Conservation (phyloP, 176 grass and related monocot genomes). For the Themeda triandra region DNA sequence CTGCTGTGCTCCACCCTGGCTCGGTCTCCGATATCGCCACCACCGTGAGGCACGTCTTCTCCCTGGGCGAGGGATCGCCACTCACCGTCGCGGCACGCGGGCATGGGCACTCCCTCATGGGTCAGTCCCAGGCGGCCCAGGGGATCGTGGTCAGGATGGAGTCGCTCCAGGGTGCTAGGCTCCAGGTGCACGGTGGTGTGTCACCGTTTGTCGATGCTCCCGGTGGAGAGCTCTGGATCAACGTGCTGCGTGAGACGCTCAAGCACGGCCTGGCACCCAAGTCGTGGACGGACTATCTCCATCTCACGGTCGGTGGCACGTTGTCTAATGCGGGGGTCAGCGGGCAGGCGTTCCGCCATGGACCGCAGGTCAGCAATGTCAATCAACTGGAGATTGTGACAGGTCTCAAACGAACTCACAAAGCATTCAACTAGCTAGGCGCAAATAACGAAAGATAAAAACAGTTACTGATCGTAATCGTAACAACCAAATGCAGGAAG, state of each 20-base stretch:
- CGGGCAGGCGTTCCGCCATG: conserved; percentile 84
- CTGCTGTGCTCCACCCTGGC: conserved; percentile 57
- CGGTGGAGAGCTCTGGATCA: conserved; percentile 83
- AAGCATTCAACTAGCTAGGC: background rate
- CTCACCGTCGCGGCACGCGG: conserved; percentile 81
- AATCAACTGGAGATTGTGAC: conserved; percentile 85
- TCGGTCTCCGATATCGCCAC: conserved; percentile 60
- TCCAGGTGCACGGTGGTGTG: conserved; percentile 19
- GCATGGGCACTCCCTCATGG: conserved; percentile 79
- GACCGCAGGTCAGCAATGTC: conserved; percentile 95
- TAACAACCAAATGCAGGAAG: conserved; percentile 59
- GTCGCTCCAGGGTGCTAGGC: conserved; percentile 27
- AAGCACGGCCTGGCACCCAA: conserved; percentile 72
- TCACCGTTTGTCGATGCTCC: conserved; percentile 58
- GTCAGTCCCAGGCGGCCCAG: conserved; percentile 69
- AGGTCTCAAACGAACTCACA: conserved; percentile 48
- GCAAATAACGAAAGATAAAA: background rate
- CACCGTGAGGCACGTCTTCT: conserved; percentile 48
- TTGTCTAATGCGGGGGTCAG: conserved; percentile 87
- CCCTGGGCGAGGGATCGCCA: conserved; percentile 32
- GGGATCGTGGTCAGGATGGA: conserved; percentile 83
- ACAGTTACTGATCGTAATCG: conserved; percentile 2
- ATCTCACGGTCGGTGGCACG: conserved; percentile 80
- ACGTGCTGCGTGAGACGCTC: conserved; percentile 76
- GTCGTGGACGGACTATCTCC: conserved; percentile 95